A percentile compares a stretch with the other conserved stretches of the same genome.
phyloP scores from a whole-genome alignment of 345 rosid species.

The Euphorbia peplus region DNA sequence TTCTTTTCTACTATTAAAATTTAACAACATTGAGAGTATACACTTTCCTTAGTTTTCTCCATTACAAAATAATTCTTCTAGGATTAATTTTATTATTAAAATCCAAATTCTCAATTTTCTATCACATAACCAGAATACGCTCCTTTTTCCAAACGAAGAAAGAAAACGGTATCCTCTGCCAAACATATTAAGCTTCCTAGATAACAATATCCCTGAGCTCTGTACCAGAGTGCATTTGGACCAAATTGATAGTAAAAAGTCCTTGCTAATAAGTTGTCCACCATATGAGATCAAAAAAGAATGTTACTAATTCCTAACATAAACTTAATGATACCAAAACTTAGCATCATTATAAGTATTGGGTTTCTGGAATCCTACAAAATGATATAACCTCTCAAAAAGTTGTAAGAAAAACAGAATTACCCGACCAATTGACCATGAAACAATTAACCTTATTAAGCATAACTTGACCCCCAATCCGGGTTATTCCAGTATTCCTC shows the following conservation, averaged over 20 bases:
- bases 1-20: too few species aligned
- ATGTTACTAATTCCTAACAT: background rate
- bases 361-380: too few species aligned
- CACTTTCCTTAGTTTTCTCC: too few species aligned
- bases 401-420: background rate
- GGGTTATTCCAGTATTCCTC: background rate
- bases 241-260: background rate
- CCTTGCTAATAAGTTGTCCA: background rate
- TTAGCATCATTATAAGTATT: background rate
- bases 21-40: too few species aligned
- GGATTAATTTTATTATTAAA: too few species aligned
- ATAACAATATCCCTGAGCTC: background rate
- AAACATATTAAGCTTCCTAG: background rate
- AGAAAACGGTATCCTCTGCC: background rate
- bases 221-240: background rate
- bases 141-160: too few species aligned
- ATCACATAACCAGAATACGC: background rate
- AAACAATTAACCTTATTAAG: background rate
- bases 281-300: background rate
- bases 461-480: constrained; percentile 9
- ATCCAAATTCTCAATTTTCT: too few species aligned
- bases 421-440: background rate
- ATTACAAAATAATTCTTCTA: too few species aligned
- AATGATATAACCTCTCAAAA: too few species aligned
- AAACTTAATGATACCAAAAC: background rate